Evolutionary conservation across 345 rosid genomes (phyloP), one percentile per base, ranked within the genome.

Genomic region (Gossypium mustelinum): DNA sequence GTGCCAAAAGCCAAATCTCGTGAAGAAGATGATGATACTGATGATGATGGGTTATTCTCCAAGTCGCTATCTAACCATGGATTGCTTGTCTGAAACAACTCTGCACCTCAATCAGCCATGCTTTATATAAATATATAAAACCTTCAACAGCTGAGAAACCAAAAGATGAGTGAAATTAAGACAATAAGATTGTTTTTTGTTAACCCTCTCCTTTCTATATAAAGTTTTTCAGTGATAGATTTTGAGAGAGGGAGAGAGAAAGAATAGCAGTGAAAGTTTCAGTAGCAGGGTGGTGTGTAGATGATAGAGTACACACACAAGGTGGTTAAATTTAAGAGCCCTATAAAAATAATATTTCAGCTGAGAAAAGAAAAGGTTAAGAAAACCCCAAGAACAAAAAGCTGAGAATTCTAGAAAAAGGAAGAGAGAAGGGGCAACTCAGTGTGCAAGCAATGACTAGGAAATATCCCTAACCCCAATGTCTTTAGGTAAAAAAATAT

Each of bases 11-110:
- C 79, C 79, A 83, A 70, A 83, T 81, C 87, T 86, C 89, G 84
- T 83, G 89, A 83, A 81, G 89, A 80, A 11, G 85, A 86, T 70
- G 85, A 85, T 81, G 83, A 86, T 83, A 91, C 88, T 84, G 85
- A 85, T 80, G 83, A 86, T 83, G 92, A 88, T 84, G 85, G 82
- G 59, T 88, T 91, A 83, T 88, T 89, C 94, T 87, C 84, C 80
- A 79, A 83, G 87, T 86, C 93, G 64, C 92, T 86, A 79, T 87
- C 92, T 77, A 78, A 76, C 80, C 84, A 82, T 82, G 85, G 86
- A 82, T 86, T 76, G 77, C 81, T 83, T 79, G 76, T 83, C 85
- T 81, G 85, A 78, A 34, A 79, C 69, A 81, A 74, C 72, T 78
- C 89, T 84, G 86, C 71, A 68, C 76, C 79, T 48, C 55, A 81